Conservation (phyloP, 2,329 filamentous ascomycete genomes). For the Alternaria novae-zelandiae region DNA sequence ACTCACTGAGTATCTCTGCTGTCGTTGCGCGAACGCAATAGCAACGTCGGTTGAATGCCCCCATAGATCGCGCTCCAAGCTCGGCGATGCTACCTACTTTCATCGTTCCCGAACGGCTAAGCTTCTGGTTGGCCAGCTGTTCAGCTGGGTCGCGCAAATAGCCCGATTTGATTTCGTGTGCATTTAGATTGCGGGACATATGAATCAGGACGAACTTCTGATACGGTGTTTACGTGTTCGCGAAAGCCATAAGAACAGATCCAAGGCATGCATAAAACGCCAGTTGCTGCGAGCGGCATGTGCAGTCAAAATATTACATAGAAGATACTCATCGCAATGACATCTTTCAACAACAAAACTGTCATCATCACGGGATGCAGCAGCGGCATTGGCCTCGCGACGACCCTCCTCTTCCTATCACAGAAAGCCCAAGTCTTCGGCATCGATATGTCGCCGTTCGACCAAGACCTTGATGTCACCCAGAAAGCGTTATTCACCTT, state of each 20-base stretch:
- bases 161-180: background rate
- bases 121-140: background rate
- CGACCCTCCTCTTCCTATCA: conserved; percentile 23
- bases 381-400: conserved; percentile 34
- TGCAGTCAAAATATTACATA: background rate
- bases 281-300: background rate
- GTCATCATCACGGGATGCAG: conserved; percentile 33
- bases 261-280: background rate
- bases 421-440: conserved; percentile 31
- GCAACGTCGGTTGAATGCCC: background rate
- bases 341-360: conserved; percentile 12
- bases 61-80: background rate
- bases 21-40: background rate
- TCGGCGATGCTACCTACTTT: background rate
- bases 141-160: background rate
- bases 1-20: background rate
- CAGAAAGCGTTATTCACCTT: conserved; percentile 17
- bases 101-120: background rate
- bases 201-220: background rate
- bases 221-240: background rate
- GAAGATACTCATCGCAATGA: background rate
- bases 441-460: conserved; percentile 29
- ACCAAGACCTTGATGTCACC: background rate
- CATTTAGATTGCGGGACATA: background rate
- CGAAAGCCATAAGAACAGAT: background rate